Percentiles rank a stretch among this genome's conserved stretches.
Conservation (phyloP, 306 rosid genomes). For the Begonia fuchsioides region DNA sequence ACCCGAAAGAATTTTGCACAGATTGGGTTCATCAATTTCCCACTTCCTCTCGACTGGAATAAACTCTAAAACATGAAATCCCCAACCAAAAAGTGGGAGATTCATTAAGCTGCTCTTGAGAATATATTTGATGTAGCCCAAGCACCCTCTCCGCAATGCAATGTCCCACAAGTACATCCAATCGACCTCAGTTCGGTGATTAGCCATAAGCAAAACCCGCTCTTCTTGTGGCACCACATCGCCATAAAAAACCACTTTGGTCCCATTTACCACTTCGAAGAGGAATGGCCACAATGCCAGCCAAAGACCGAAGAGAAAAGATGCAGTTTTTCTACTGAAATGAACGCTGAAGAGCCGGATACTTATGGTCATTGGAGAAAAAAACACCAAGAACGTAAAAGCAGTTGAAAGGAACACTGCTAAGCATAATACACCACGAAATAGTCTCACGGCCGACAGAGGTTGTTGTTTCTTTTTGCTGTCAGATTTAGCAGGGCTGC, state of each 20-base stretch:
- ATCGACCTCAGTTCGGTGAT: slow-evolving; percentile 95
- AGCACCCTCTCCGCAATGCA: slow-evolving; percentile 64
- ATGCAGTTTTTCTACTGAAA: slow-evolving; percentile 55
- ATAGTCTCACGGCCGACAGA: slow-evolving; percentile 41
- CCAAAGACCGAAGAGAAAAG: slow-evolving; percentile 61
- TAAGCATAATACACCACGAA: slow-evolving; percentile 69
- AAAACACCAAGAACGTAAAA: slow-evolving; percentile 52
- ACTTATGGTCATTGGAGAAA: slow-evolving; percentile 34
- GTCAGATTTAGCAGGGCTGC: slow-evolving; percentile 26
- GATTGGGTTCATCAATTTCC: slow-evolving; percentile 60
- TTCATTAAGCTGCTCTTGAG: slow-evolving; percentile 96
- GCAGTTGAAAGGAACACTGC: slow-evolving; percentile 79
- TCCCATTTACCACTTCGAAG: slow-evolving; percentile 69
- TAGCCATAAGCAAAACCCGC: slow-evolving; percentile 71
- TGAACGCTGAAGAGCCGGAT: slow-evolving; percentile 40
- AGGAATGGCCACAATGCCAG: slow-evolving; percentile 77
- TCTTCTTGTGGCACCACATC: slow-evolving; percentile 57
- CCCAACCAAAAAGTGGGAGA: slow-evolving; percentile 91
- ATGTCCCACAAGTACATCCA: slow-evolving; percentile 99
- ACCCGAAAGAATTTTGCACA: slow-evolving; percentile 40
- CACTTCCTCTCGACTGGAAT: slow-evolving; percentile 88
- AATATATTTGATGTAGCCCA: slow-evolving; percentile 71
- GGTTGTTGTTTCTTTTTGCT: slow-evolving; percentile 40
- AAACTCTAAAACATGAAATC: slow-evolving; percentile 82
- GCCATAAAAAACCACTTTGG: slow-evolving; percentile 71